Conservation (phyloP, 192 early-diverging fungal species). For the Coemansia sp. region DNA sequence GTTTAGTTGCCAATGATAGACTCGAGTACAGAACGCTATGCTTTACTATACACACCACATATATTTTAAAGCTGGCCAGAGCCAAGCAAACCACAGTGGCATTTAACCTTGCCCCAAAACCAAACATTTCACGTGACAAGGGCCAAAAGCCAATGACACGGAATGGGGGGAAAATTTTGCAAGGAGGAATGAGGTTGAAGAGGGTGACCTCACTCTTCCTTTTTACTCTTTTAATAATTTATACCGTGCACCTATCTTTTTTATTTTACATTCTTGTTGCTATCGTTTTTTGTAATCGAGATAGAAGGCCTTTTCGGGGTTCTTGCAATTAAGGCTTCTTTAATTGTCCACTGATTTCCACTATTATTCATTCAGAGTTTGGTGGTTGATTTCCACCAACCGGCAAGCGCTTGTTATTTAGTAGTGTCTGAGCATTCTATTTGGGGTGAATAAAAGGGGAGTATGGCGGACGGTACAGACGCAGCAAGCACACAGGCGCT, state of each 20-base stretch:
- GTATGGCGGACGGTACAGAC: conserved; percentile 17
- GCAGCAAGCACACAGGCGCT: conserved; percentile 15
- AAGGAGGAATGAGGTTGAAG: not conserved
- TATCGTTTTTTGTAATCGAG: not conserved
- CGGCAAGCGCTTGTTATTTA: not conserved
- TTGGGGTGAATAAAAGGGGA: not conserved
- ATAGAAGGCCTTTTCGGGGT: not conserved
- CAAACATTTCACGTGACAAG: not conserved
- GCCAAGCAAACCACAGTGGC: too few relatives aligned
- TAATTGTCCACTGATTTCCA: not conserved
- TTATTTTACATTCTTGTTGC: not conserved
- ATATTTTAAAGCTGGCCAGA: too few relatives aligned
- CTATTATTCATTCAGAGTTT: not conserved
- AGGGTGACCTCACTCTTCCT: conserved; percentile 2
- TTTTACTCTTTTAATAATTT: not conserved
- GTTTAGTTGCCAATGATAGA: too few relatives aligned
- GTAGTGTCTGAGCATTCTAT: not conserved
- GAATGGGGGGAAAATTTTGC: not conserved
- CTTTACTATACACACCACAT: too few relatives aligned
- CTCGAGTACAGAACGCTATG: too few relatives aligned
- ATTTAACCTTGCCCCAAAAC: too few relatives aligned
- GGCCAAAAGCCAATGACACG: not conserved
- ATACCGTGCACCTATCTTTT: not conserved
- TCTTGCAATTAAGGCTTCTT: not conserved
- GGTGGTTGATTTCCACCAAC: too few relatives aligned